Evolutionary conservation across 345 rosid genomes (phyloP).

Genomic region (Pseudoturritis turrita): DNA sequence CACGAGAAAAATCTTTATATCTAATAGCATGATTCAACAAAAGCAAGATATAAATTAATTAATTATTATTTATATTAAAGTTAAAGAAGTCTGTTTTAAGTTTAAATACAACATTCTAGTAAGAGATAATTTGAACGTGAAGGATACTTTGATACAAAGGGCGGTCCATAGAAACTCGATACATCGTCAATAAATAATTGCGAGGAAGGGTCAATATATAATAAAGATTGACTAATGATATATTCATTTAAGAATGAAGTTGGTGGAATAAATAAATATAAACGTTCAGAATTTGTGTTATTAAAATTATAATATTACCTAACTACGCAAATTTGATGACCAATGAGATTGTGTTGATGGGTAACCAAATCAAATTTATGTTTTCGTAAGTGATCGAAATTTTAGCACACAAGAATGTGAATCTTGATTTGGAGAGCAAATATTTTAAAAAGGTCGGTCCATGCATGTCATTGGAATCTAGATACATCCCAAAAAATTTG

Average conservation of each 20-base stretch:
- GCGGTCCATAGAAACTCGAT: neutral
- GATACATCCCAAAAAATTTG: neutral
- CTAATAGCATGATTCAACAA: neutral
- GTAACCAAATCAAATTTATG: neutral
- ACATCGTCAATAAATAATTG: neutral
- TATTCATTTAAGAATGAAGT: constrained; percentile 3
- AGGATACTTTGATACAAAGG: neutral
- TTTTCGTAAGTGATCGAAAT: neutral
- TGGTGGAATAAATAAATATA: neutral
- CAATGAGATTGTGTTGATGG: constrained; percentile 16
- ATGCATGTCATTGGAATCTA: constrained; percentile 2
- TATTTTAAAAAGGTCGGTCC: neutral
- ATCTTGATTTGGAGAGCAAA: neutral
- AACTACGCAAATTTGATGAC: constrained; percentile 12
- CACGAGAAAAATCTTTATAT: neutral
- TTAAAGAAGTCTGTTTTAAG: neutral
- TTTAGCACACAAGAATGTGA: constrained; percentile 18
- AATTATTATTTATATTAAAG: neutral
- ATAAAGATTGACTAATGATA: neutral
- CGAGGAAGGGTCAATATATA: neutral
- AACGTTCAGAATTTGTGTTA: neutral
- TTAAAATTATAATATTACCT: neutral
- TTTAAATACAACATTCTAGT: constrained; percentile 22
- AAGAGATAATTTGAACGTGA: constrained; percentile 2
- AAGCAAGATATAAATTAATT: neutral